Base-by-base conservation (phyloP, 176 grass and related monocot species). In the Pharus latifolius region DNA sequence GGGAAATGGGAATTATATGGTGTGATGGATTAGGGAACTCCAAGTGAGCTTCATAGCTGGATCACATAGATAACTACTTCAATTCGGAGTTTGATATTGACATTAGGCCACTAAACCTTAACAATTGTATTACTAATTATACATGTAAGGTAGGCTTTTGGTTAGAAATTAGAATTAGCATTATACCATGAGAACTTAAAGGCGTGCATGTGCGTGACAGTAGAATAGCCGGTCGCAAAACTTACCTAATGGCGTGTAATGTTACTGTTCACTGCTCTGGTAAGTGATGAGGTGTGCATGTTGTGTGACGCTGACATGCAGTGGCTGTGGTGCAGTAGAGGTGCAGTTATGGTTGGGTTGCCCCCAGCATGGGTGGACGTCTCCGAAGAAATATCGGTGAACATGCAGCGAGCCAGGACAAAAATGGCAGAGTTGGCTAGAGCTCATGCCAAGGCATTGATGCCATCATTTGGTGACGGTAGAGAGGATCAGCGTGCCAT, bases 331-430 rank as follows among this genome's bases (percentile, higher is more conserved):
- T 88, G 73, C 83, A 90, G 84, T 83, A 75, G 84, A 84, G 84
- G 79, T 6, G 23, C 76, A 0, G 76, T 68, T 48, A 82, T 64
- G 0, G 75, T 99, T 17, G 87, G 96, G 60, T 70, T 99, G 35
- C 90, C 96, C 19, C 96, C 96, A 1, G 84, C 84, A 24, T 99
- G 96, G 96, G 96, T 99, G 53, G 96, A 99, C 82, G 58, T 95
- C 56, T 99, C 87, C 0, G 96, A 99, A 73, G 90, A 99, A 77
- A 94, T 99, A 88, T 80, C 90, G 51, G 67, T 67, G 1, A 91
- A 95, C 79, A 99, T 99, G 96, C 90, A 99, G 69, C 80, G 82
- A 11, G 96, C 90, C 9, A 90, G 74, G 65, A 78, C 60, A 17
- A 99, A 99, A 76, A 99, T 99, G 82, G 56, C 54, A 1, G 96